Evolutionary conservation across 805 yeast genomes (phyloP).

Genomic region (Brettanomyces sp.): DNA sequence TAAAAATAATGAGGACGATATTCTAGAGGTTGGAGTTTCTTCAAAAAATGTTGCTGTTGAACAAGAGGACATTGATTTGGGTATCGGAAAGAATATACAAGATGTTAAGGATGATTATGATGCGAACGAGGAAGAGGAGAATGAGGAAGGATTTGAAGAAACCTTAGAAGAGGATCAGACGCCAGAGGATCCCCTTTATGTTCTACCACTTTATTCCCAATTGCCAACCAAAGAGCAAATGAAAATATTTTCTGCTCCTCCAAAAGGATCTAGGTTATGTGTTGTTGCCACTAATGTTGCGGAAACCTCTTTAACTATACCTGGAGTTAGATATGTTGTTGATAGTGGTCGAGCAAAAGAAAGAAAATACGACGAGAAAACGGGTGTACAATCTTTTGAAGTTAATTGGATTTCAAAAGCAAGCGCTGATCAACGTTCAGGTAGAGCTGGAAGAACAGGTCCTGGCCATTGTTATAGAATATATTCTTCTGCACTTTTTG

Average conservation of each 20-base stretch:
- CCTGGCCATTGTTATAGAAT: conserved; percentile 96
- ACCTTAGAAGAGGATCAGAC: conserved; percentile 61
- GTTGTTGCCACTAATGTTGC: conserved; percentile 97
- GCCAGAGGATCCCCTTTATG: conserved; percentile 72
- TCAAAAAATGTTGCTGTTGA: conserved; percentile 64
- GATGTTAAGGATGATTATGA: conserved; percentile 30
- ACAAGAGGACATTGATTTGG: conserved; percentile 79
- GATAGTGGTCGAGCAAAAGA: conserved; percentile 95
- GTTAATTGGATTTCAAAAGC: conserved; percentile 92
- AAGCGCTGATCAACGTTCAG: conserved; percentile 79
- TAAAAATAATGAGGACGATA: conserved; percentile 17
- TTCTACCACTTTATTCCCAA: conserved; percentile 84
- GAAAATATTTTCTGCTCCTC: conserved; percentile 83
- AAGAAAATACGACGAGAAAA: conserved; percentile 67
- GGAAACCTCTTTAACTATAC: conserved; percentile 93
- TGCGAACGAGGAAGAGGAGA: conserved; percentile 40
- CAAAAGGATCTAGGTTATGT: conserved; percentile 77
- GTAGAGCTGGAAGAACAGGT: conserved; percentile 90
- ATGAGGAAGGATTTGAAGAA: conserved; percentile 68
- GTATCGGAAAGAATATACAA: conserved; percentile 27
- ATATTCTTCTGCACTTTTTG: conserved; percentile 89
- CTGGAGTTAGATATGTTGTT: conserved; percentile 88
- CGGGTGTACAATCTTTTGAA: conserved; percentile 89
- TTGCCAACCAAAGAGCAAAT: conserved; percentile 93
- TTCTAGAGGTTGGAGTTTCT: conserved; percentile 38